A percentile compares a stretch with the other conserved stretches of the same genome.
Conservation (phyloP, 768 basidiomycete species). For the Candolleomyces aberdarensis region DNA sequence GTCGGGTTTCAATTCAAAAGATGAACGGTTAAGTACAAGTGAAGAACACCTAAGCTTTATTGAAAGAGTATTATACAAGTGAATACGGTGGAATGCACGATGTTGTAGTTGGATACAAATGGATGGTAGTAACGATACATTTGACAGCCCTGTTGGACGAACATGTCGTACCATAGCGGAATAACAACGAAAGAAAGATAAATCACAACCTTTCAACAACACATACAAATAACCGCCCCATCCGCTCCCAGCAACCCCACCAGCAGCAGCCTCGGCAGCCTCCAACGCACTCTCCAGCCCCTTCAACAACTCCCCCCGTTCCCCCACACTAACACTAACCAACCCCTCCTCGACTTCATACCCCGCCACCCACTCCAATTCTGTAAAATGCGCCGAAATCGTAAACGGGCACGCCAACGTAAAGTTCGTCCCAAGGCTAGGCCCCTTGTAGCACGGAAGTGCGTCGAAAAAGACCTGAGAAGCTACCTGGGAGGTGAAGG, state of each 20-base stretch:
- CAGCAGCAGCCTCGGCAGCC: conserved; percentile 65
- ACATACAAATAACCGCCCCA: too few species aligned
- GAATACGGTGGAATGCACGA: not conserved
- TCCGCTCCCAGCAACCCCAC: conserved; percentile 26
- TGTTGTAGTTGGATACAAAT: conserved; percentile 46
- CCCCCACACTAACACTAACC: conserved; percentile 90
- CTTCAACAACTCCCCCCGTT: conserved; percentile 48
- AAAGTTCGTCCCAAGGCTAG: conserved; percentile 92
- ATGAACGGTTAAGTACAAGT: too few species aligned
- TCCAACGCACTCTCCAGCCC: conserved; percentile 64
- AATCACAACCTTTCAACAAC: too few species aligned
- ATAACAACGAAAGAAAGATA: conserved; percentile 2
- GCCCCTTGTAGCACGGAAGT: conserved; percentile 89
- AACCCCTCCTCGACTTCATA: conserved; percentile 87
- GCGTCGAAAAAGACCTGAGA: conserved; percentile 87
- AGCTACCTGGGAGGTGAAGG: conserved; percentile 67
- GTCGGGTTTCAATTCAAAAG: too few species aligned
- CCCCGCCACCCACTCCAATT: conserved; percentile 87
- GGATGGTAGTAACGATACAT: conserved; percentile 34
- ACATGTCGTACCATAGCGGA: not conserved
- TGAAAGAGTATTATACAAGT: too few species aligned
- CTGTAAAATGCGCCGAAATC: conserved; percentile 84
- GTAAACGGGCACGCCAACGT: conserved; percentile 94
- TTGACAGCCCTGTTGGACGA: conserved; percentile 33
- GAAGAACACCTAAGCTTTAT: too few species aligned